These are phyloP conservation scores for Chalciporus chontae DNA, from an alignment of 768 basidiomycete genomes.

Conservation along the genomic window DNA sequence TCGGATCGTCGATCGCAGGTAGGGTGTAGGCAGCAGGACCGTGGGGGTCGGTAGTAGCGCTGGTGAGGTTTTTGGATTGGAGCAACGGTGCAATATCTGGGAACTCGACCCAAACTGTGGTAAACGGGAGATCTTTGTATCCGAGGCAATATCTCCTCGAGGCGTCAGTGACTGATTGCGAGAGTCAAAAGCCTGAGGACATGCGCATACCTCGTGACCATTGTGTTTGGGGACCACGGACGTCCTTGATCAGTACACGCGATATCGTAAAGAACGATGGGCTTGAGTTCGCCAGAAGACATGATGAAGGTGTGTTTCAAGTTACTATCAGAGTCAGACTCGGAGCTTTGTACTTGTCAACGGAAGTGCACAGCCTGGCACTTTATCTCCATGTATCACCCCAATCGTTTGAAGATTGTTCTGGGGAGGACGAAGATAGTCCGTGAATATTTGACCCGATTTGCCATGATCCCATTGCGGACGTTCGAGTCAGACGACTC, in stretches of 20 bases:
- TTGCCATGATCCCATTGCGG: too few relatives aligned
- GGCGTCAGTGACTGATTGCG: constrained; percentile 23
- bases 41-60: neutral
- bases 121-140: constrained; percentile 13
- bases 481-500: too few relatives aligned
- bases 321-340: too few relatives aligned
- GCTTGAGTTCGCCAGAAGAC: constrained; percentile 10
- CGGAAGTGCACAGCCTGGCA: too few relatives aligned
- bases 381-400: too few relatives aligned
- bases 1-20: constrained; percentile 48
- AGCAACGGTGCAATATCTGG: constrained; percentile 41
- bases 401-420: too few relatives aligned
- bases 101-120: constrained; percentile 41
- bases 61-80: constrained; percentile 24
- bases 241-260: constrained; percentile 23
- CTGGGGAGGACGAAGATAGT: too few relatives aligned
- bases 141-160: constrained; percentile 33
- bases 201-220: constrained; percentile 32
- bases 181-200: neutral
- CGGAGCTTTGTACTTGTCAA: too few relatives aligned
- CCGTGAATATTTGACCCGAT: too few relatives aligned
- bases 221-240: constrained; percentile 38
- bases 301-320: neutral
- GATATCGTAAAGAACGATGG: constrained; percentile 37
- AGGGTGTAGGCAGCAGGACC: constrained; percentile 33